Base-by-base conservation (phyloP, 73 alveolate species). In the Paramecium tetraurelia region DNA sequence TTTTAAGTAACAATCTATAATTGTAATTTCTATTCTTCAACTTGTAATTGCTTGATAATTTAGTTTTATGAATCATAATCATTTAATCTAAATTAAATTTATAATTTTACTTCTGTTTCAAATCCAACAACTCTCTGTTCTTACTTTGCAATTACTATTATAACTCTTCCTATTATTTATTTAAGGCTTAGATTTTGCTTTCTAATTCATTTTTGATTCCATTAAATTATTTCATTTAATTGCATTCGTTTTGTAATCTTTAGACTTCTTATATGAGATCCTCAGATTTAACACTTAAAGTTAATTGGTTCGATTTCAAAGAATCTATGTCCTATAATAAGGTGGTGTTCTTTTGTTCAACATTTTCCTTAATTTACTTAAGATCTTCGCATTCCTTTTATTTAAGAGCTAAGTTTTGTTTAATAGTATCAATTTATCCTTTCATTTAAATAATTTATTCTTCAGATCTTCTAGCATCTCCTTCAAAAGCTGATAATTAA, bases 381-480 rank as follows among this genome's bases (percentile, higher is more conserved):
- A 80, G 31, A 20, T 80, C 90, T 31, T 80, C 90, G 22, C 75
- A 80, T 80, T 80, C 90, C 24, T 80, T 41, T 80, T 40, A 80
- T 80, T 80, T 41, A 24, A 22, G 18, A 11, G 7, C 24, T 20
- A 80, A 46, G 21, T 80, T 44, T 9, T 21, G 16, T 46, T 80
- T 80, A 20, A 80, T 22, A 9, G 27, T 44, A 16, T 80, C 90
- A 22, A 80, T 22, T 48, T 80, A 33, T 27, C 57, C 43, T 46
- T 48, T 80, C 46, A 80, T 38, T 44, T 80, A 44, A 44, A 80
- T 40, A 46, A 80, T 41, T 44, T 33, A 11, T 44, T 80, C 90
- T 22, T 80, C 90, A 24, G 90, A 41, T 80, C 76, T 44, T 80
- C 90, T 80, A 48, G 75, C 70, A 44, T 80, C 90, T 20, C 90